A percentile compares a stretch with the other conserved stretches of the same genome.
These are phyloP conservation scores for Volvox carteri DNA, from an alignment of 163 green algal species.

Conservation along the genomic window DNA sequence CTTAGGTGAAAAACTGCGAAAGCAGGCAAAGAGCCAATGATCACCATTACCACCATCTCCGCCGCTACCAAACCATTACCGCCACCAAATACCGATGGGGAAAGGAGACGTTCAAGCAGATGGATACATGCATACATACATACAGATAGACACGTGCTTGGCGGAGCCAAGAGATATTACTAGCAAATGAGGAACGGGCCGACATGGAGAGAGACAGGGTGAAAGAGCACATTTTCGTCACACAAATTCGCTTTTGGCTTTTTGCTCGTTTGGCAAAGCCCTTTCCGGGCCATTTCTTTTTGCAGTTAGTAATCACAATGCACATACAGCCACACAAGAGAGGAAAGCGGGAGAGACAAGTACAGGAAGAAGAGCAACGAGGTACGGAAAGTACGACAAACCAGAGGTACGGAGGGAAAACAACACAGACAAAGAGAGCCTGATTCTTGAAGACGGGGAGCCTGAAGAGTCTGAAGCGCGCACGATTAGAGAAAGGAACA, in stretches of 20 bases:
- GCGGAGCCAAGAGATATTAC: not conserved
- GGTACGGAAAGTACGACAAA: no score
- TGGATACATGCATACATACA: not conserved
- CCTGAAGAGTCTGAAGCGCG: no score
- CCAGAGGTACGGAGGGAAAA: no score
- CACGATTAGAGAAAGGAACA: no score
- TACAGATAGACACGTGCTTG: not conserved
- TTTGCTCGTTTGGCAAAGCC: not conserved
- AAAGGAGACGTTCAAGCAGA: not conserved
- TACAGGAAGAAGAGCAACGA: no score
- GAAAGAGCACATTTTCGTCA: no score
- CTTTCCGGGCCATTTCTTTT: not conserved
- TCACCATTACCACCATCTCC: no score
- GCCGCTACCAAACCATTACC: not conserved
- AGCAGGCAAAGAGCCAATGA: not conserved
- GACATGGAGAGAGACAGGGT: no score
- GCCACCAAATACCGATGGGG: not conserved
- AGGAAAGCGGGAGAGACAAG: no score
- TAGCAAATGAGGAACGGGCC: no score
- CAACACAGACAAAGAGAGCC: no score
- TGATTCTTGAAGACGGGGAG: no score
- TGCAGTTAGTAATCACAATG: not conserved
- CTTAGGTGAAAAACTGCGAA: not conserved
- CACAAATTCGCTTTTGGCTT: not conserved
- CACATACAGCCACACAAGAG: not conserved